Evolutionary conservation across 2,329 filamentous ascomycete species (phyloP), one percentile per base, ranked within the genome.

Genomic region (Fusarium marasasianum): DNA sequence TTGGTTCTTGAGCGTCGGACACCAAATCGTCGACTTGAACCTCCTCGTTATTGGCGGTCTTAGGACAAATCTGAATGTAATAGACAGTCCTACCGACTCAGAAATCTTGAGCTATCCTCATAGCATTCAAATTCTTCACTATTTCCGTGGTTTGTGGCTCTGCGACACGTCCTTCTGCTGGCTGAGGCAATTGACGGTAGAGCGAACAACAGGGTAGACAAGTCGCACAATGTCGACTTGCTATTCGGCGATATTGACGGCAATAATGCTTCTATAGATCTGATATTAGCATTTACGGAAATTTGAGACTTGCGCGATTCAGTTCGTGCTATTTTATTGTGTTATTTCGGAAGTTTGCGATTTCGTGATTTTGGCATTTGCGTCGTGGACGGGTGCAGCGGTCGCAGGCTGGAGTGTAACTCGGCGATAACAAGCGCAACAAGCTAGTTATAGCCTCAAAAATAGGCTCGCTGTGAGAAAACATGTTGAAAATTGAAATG

Each of bases 91-190:
- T 8, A 10, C 4, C 20, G 11, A 6, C 5, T 22, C 2, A 14
- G 0, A 6, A 18, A 3, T 9, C 26, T 10, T 20, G 2, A 17
- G 4, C 0, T 2, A 43, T 15, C 11, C 17, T 26, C 7, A 0
- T 3, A 18, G 1, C 6, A 6, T 2, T 24, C 31, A 3, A 12
- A 1, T 47, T 37, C 18, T 17, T 8, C 5, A 17, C 12, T 6
- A 24, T 35, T 33, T 12, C 11, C 7, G 4, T 5, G 12, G 24
- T 2, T 24, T 24, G 40, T n/a, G 13, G 54, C 38, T 26, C 17
- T 45, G 54, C 40, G 22, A 45, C 38, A 18, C 24, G 8, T 24
- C 54, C 17, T 26, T n/a, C n/a, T 24, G 31, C 10, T 24, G 54
- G 15, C 17, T 4, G 4, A 1, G 6, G 13, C 31, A 15, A 33